Conservation (phyloP, 148 eudicot genomes). For the Drosera capensis region DNA sequence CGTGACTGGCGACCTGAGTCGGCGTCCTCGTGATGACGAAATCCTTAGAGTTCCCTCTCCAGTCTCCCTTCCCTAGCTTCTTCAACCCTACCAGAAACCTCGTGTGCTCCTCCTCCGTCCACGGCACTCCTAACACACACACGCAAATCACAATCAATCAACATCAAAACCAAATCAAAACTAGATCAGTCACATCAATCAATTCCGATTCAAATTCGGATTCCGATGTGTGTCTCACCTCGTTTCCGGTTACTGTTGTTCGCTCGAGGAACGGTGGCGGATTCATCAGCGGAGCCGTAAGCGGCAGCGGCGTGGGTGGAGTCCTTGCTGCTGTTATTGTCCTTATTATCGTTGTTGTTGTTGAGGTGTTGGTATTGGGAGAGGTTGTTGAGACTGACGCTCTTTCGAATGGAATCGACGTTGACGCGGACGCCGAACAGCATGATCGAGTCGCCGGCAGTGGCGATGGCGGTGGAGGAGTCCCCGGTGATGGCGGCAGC, state of each 20-base stretch:
- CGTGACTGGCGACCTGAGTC: slow-evolving; percentile 77
- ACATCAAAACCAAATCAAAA: neutral
- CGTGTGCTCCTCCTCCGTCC: slow-evolving; percentile 82
- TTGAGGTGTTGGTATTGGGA: slow-evolving; percentile 40
- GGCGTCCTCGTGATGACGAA: slow-evolving; percentile 75
- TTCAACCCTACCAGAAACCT: slow-evolving; percentile 52
- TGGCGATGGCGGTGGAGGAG: no score
- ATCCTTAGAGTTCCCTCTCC: slow-evolving; percentile 67
- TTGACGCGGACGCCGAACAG: slow-evolving; percentile 56
- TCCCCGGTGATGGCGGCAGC: no score
- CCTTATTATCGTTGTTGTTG: slow-evolving; percentile 4
- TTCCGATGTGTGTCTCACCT: slow-evolving; percentile 19
- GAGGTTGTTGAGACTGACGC: slow-evolving; percentile 62
- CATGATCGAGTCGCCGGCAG: no score
- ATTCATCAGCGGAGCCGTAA: slow-evolving; percentile 65
- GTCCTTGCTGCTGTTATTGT: slow-evolving; percentile 3
- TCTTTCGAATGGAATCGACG: slow-evolving; percentile 67
- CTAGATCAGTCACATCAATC: neutral
- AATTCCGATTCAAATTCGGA: neutral
- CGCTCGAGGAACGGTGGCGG: slow-evolving; percentile 13
- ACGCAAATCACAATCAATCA: neutral
- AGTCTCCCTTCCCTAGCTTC: slow-evolving; percentile 68
- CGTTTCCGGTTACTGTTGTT: slow-evolving; percentile 47
- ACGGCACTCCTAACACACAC: slow-evolving; percentile 51
- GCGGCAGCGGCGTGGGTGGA: slow-evolving; percentile 7